These are phyloP conservation scores for Colletotrichum sp. DNA, from an alignment of 2,329 filamentous ascomycete genomes.

Conservation along the genomic window DNA sequence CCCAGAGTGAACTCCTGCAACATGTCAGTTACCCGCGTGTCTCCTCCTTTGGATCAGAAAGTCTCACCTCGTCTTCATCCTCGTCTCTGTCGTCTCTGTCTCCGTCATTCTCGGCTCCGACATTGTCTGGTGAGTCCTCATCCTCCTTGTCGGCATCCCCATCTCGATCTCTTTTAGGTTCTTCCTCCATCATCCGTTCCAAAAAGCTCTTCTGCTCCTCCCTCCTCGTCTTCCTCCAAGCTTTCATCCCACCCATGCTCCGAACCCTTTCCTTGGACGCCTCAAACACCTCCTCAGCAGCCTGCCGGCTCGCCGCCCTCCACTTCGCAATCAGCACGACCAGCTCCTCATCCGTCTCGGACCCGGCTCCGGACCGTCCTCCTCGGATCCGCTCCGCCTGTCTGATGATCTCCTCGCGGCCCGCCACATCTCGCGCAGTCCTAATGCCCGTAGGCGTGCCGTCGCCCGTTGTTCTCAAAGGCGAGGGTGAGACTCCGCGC, in stretches of 20 bases:
- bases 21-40: neutral
- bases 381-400: constrained; percentile 7
- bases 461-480: neutral
- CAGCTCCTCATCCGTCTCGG: constrained; percentile 10
- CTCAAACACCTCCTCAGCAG: constrained; percentile 22
- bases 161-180: neutral
- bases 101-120: neutral
- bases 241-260: constrained; percentile 11
- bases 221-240: constrained; percentile 4
- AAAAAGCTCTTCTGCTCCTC: constrained; percentile 32
- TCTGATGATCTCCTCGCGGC: constrained; percentile 15
- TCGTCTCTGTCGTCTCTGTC: neutral
- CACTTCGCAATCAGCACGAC: constrained; percentile 19
- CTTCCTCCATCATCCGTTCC: constrained; percentile 35
- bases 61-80: neutral
- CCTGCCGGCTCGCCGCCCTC: constrained; percentile 18
- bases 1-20: constrained; percentile 22
- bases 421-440: neutral
- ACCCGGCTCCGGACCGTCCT: neutral
- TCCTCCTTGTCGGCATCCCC: neutral
- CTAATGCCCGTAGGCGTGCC: neutral
- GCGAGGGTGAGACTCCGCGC: neutral
- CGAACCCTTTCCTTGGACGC: neutral
- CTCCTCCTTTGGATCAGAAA: neutral
- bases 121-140: neutral